These are phyloP conservation scores for Herpetomonas samuelpessoai DNA, from an alignment of 208 protist genomes.

Conservation along the genomic window DNA sequence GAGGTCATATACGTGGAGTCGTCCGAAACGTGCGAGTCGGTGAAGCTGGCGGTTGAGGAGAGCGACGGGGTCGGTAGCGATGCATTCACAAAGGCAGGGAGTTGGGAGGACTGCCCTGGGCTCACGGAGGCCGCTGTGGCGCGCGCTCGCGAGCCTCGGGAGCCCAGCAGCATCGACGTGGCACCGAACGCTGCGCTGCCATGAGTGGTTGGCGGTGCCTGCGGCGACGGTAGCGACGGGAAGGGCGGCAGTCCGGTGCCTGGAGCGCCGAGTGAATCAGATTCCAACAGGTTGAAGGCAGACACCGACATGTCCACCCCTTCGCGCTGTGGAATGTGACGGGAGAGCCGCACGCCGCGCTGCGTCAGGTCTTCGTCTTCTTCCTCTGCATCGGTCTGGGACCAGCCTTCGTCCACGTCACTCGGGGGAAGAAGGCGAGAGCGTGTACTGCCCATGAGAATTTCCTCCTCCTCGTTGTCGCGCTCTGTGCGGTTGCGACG, in stretches of 20 bases:
- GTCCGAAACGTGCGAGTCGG: constrained; percentile 78
- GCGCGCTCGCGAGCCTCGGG: too few relatives aligned
- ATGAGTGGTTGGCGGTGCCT: not conserved
- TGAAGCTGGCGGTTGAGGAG: constrained; percentile 51
- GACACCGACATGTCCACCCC: constrained; percentile 79
- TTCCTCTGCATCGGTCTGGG: not conserved
- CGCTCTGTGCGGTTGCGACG: not conserved
- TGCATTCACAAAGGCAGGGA: not conserved
- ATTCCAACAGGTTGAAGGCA: constrained; percentile 59
- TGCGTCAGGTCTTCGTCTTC: constrained; percentile 36
- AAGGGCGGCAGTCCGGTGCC: constrained; percentile 5
- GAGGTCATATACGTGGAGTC: constrained; percentile 81
- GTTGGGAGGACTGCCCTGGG: not conserved
- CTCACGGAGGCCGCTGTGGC: not conserved
- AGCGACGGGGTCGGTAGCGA: constrained; percentile 25
- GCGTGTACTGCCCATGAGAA: not conserved
- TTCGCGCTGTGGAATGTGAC: constrained; percentile 83
- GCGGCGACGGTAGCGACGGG: not conserved
- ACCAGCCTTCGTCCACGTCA: constrained; percentile 1
- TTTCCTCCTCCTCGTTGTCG: not conserved
- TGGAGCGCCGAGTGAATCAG: not conserved
- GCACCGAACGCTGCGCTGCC: not conserved
- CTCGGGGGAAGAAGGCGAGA: not conserved
- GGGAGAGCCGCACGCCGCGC: constrained; percentile 57
- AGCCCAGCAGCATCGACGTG: not conserved